Evolutionary conservation across 2,329 filamentous ascomycete genomes (phyloP).

Genomic region (Colletotrichum trifolii): DNA sequence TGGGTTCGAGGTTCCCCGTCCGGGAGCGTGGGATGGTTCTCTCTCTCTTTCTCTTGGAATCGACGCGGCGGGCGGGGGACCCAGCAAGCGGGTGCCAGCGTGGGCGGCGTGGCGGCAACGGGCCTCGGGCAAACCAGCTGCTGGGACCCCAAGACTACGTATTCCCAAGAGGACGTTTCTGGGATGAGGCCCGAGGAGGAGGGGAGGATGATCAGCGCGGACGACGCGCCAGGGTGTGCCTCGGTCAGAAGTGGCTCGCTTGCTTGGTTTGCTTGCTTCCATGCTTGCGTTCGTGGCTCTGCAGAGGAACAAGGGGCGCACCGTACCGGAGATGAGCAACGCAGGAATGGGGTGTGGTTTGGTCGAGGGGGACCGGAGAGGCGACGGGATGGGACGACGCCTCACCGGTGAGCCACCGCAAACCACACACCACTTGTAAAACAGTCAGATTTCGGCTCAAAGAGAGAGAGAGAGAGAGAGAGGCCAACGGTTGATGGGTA

Average conservation of each 20-base stretch:
- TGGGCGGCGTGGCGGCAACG: slow-evolving; percentile 21
- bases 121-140: slow-evolving; percentile 1
- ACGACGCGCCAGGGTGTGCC: slow-evolving; percentile 24
- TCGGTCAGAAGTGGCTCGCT: slow-evolving; percentile 11
- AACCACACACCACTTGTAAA: too few species aligned
- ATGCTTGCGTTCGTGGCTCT: too few species aligned
- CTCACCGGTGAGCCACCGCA: slow-evolving; percentile 5
- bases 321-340: slow-evolving; percentile 23
- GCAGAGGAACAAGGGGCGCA: slow-evolving; percentile 4
- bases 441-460: too few species aligned
- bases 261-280: too few species aligned
- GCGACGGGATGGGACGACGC: background rate
- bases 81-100: slow-evolving; percentile 3
- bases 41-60: slow-evolving; percentile 19
- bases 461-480: background rate
- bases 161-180: slow-evolving; percentile 25
- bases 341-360: background rate
- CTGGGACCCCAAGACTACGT: slow-evolving; percentile 20
- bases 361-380: background rate
- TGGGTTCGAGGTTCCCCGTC: slow-evolving; percentile 26
- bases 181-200: slow-evolving; percentile 26
- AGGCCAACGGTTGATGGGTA: background rate
- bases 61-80: slow-evolving; percentile 9
- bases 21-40: slow-evolving; percentile 29
- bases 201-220: slow-evolving; percentile 26